These are phyloP conservation scores for Phytophthora hibernalis DNA, from an alignment of 352 stramenopile species.

Conservation along the genomic window DNA sequence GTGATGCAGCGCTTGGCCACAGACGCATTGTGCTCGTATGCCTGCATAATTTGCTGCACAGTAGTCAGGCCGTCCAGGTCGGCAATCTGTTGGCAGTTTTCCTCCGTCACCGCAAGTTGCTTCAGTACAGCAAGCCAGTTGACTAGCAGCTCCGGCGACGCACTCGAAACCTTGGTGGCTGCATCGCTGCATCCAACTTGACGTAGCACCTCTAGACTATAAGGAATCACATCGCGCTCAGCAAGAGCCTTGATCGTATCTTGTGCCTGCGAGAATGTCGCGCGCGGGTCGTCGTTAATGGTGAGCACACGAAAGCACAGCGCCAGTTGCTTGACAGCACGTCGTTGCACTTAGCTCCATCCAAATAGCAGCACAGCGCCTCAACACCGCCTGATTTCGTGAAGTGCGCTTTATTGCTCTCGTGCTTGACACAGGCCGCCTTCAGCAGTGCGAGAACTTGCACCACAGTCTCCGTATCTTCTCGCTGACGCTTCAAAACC, in stretches of 20 bases:
- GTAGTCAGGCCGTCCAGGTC: constrained; percentile 61
- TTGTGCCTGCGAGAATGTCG: constrained; percentile 73
- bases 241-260: constrained; percentile 75
- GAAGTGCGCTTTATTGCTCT: constrained; percentile 75
- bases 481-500: constrained; percentile 20
- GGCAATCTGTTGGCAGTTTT: constrained; percentile 76
- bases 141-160: constrained; percentile 55
- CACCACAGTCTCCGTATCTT: constrained; percentile 22
- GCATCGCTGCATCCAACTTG: constrained; percentile 11
- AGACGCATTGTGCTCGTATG: constrained; percentile 51
- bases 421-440: constrained; percentile 61
- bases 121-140: constrained; percentile 78
- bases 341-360: constrained; percentile 38
- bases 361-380: constrained; percentile 42
- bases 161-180: constrained; percentile 4
- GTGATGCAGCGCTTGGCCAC: constrained; percentile 75
- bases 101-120: constrained; percentile 80
- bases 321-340: constrained; percentile 58
- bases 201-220: constrained; percentile 51
- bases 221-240: constrained; percentile 57
- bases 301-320: constrained; percentile 65
- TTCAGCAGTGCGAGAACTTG: constrained; percentile 49
- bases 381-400: constrained; percentile 56
- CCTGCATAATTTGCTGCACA: constrained; percentile 62
- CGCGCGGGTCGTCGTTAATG: constrained; percentile 73